Evolutionary conservation across 106 monocot species (phyloP), one percentile per base, ranked within the genome.

Genomic region (Allium fistulosum): DNA sequence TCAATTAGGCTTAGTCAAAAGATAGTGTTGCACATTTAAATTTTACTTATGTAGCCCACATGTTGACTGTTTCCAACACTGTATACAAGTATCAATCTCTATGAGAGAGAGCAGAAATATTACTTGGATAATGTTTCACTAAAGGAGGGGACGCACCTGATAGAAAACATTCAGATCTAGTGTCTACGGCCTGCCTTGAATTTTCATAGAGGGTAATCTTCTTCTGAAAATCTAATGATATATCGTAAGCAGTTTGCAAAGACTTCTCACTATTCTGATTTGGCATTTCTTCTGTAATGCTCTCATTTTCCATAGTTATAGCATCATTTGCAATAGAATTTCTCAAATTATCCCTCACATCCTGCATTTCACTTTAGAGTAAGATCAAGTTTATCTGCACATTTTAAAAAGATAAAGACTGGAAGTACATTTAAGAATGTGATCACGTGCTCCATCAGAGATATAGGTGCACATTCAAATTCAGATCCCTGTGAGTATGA

Each of bases 401-500:
- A 37, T 37, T 5, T 56, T 58, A 72, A 62, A 55, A 82, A 68
- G 13, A 57, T 18, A n/a, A 11, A 1, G 56, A 62, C 0, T 72
- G 15, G 46, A 61, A 10, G 88, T 84, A 96, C 95, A 78, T 91
- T 88, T 69, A 96, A 74, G 74, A 96, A 96, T 48, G 74, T 71
- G 46, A 80, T 78, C 37, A 96, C 85, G 69, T 75, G 85, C 53
- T 96, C 95, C 91, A 96, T 84, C 51, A 91, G 70, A 47, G 91
- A 82, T 47, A 86, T 16, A 12, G 91, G 80, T 60, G 80, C 91
- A 75, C 95, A 91, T 83, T 96, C 95, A 86, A 96, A 96, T 17
- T 79, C 81, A 78, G 85, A 78, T 46, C 73, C 95, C 91, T 96
- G 61, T 22, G 28, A 64, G 48, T 22, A 66, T 51, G 2, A 65